Conservation (phyloP, 768 basidiomycete genomes). For the Mrakia frigida region DNA sequence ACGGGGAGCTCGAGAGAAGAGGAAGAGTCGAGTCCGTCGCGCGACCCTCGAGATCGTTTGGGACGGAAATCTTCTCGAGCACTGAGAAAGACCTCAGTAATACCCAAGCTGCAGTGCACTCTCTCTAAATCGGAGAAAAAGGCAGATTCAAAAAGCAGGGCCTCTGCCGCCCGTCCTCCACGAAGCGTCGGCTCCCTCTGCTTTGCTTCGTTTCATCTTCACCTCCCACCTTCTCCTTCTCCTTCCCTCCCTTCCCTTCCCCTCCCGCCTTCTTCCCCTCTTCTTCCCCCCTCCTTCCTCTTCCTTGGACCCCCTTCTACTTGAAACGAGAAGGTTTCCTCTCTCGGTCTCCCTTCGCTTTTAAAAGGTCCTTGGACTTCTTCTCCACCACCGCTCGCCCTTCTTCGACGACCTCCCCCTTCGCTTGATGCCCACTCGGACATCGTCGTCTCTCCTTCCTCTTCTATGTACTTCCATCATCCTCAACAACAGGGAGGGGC, state of each 20-base stretch:
- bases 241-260: background rate
- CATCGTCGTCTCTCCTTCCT: background rate
- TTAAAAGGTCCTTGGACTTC: background rate
- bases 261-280: background rate
- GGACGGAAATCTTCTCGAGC: no score
- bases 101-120: no score
- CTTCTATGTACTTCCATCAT: slow-evolving; percentile 28
- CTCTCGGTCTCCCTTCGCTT: background rate
- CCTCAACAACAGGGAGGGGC: slow-evolving; percentile 15
- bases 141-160: no score
- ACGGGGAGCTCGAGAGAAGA: no score
- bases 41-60: no score
- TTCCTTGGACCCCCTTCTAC: background rate
- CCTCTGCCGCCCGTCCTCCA: no score
- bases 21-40: no score
- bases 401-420: slow-evolving; percentile 1
- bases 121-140: no score
- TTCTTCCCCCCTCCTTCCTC: background rate
- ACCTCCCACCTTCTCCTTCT: background rate
- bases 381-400: background rate
- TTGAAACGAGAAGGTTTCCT: background rate
- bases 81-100: no score
- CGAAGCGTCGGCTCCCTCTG: no score
- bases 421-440: slow-evolving; percentile 1
- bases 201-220: background rate